These are phyloP conservation scores for Serendipita indica DNA, from an alignment of 768 basidiomycete genomes.

Conservation along the genomic window DNA sequence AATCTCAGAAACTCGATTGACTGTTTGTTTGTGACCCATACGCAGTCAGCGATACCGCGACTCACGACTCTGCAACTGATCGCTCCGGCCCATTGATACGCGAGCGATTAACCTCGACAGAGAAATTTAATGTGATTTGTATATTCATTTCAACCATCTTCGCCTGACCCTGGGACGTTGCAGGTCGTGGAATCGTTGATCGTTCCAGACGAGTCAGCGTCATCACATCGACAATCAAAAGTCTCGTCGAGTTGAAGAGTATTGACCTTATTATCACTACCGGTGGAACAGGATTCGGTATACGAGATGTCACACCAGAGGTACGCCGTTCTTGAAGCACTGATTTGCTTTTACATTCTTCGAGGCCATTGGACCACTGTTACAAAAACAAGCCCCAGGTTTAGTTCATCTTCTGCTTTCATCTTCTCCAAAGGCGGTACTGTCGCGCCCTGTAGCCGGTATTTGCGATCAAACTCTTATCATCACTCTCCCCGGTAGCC, in stretches of 20 bases:
- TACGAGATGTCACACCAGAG: constrained; percentile 72
- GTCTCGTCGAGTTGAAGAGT: constrained; percentile 19
- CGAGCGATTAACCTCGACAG: constrained; percentile 27
- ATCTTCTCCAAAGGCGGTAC: constrained; percentile 59
- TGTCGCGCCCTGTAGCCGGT: constrained; percentile 74
- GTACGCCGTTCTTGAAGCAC: constrained; percentile 24
- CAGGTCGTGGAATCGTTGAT: constrained; percentile 22
- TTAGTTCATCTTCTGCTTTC: constrained; percentile 60
- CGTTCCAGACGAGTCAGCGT: constrained; percentile 52
- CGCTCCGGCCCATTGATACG: constrained; percentile 51
- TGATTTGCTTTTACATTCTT: background rate
- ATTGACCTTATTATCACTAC: constrained; percentile 69
- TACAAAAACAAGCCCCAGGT: constrained; percentile 33
- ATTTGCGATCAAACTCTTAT: constrained; percentile 51
- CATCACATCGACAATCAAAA: background rate
- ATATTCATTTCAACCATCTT: background rate
- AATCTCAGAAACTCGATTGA: background rate
- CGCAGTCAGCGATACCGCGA: constrained; percentile 60
- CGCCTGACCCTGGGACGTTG: background rate
- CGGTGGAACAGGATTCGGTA: constrained; percentile 79
- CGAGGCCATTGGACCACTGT: constrained; percentile 20
- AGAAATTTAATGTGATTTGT: constrained; percentile 7
- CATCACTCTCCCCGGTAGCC: constrained; percentile 70
- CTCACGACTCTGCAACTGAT: constrained; percentile 35
- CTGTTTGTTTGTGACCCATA: background rate